These are phyloP conservation scores for Hibiscus syriacus DNA, from an alignment of 345 rosid species.

Conservation along the genomic window DNA sequence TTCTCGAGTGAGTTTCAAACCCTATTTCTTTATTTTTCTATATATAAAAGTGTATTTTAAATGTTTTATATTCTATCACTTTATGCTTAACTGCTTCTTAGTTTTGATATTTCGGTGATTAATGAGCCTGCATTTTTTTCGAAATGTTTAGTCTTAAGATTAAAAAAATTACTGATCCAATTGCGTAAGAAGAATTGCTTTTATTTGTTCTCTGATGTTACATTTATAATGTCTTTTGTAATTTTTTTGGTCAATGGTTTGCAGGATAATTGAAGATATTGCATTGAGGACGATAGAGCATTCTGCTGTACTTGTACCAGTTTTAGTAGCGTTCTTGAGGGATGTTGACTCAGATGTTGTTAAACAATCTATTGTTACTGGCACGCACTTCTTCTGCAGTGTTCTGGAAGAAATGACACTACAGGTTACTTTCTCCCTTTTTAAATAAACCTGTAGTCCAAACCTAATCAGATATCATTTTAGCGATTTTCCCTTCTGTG, in stretches of 20 bases:
- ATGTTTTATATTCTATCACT: not conserved
- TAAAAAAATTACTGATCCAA: slow-evolving; percentile 6
- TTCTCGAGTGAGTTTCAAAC: slow-evolving; percentile 62
- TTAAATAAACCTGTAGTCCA: not conserved
- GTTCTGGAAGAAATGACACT: slow-evolving; percentile 66
- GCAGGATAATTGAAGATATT: slow-evolving; percentile 77
- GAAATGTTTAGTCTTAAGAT: not conserved
- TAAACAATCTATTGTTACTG: slow-evolving; percentile 52
- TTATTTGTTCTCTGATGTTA: not conserved
- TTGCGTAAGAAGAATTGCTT: not conserved
- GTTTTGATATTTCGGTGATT: not conserved
- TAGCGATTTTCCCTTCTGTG: not conserved
- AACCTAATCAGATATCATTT: not conserved
- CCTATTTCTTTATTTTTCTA: slow-evolving; percentile 18
- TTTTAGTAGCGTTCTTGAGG: slow-evolving; percentile 48
- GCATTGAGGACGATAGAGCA: slow-evolving; percentile 60
- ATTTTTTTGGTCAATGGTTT: slow-evolving; percentile 9
- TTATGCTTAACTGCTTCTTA: not conserved
- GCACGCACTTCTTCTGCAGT: slow-evolving; percentile 43
- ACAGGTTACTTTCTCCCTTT: slow-evolving; percentile 46
- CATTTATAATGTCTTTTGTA: not conserved
- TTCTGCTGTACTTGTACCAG: slow-evolving; percentile 44
- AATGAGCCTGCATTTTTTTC: not conserved
- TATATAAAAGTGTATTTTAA: not conserved
- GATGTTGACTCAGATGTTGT: slow-evolving; percentile 60